These are phyloP conservation scores for Suillus luteus DNA, from an alignment of 768 basidiomycete genomes.

Conservation along the genomic window DNA sequence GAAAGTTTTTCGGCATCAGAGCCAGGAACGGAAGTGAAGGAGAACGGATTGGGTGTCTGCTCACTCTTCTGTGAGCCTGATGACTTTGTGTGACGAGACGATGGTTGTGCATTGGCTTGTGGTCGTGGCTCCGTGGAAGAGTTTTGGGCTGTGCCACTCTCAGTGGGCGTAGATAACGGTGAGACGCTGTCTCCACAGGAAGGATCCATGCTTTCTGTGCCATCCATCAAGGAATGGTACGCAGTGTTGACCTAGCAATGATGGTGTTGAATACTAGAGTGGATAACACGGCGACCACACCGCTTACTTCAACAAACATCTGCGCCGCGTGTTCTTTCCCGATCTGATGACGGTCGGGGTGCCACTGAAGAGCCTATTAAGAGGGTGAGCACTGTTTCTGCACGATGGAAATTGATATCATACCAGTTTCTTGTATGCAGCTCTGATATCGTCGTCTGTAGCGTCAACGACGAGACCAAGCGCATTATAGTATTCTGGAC, in stretches of 20 bases:
- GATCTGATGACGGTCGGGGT: conserved; percentile 61
- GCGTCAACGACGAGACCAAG: conserved; percentile 49
- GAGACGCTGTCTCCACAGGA: conserved; percentile 31
- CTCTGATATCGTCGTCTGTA: conserved; percentile 53
- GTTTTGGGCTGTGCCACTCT: conserved; percentile 23
- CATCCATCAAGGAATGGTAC: conserved; percentile 54
- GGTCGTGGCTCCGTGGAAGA: conserved; percentile 19
- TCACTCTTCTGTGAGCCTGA: conserved; percentile 32
- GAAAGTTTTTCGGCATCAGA: conserved; percentile 17
- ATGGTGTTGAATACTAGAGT: neutral
- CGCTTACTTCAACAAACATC: conserved; percentile 58
- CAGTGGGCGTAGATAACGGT: conserved; percentile 22
- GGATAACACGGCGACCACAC: conserved; percentile 12
- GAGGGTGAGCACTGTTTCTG: conserved; percentile 21
- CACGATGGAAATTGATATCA: conserved; percentile 27
- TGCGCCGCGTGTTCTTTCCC: conserved; percentile 54
- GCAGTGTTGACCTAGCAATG: conserved; percentile 51
- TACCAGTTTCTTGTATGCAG: conserved; percentile 66
- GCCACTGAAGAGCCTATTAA: conserved; percentile 61
- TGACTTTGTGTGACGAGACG: conserved; percentile 33
- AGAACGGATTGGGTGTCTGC: conserved; percentile 15
- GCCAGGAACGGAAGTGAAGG: conserved; percentile 18
- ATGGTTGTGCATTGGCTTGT: conserved; percentile 26
- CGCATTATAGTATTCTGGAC: conserved; percentile 39
- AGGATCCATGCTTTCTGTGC: conserved; percentile 36